Base-by-base conservation (phyloP, 345 rosid genomes). In the Ceriops tagal region DNA sequence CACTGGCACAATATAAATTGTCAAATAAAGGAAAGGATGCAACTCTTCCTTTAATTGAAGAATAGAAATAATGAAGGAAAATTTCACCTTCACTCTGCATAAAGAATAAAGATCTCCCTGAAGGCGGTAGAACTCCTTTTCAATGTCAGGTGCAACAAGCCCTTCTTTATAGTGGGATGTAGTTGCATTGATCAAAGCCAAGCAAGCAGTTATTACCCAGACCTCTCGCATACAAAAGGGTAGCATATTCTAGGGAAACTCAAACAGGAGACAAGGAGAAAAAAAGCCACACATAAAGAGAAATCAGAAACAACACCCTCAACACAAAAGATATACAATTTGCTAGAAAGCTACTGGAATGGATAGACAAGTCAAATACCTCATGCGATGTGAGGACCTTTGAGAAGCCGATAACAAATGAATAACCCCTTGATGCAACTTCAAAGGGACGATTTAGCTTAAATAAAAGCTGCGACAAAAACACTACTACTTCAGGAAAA, bases 91-190 rank as follows among this genome's bases (percentile, higher is more conserved):
- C 53, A 83, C 78, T 83, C 98, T 89, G 72, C 98, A 89, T 64
- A 92, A 75, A 0, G 96, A 95, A 88, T 87, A 90, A 66, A 95
- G 96, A 86, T 95, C 99, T 72, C 99, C 98, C 76, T 80, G 90
- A 71, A 92, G 83, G 64, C 93, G 92, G 77, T 86, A 88, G 82
- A 95, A 90, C 75, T 95, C 99, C 83, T 90, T 95, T 77, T 95
- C 96, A 51, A 85, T 78, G 76, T 95, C 96, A 76, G 85, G 79
- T 69, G 92, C 78, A 20, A 78, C 89, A 66, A 61, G 77, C 72
- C 96, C 92, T 59, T 82, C 88, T 66, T 79, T 81, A 78, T 88
- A 85, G 52, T 81, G 81, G 77, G 96, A 90, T 75, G 86, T 74
- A 73, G 92, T 87, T 66, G 91, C 92, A 65, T 78, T 72, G 59